Percentiles rank a stretch among this genome's conserved stretches.
Evolutionary conservation across 1,284 basidiomycete genomes (phyloP).

Genomic region (Schizopora paradoxa): DNA sequence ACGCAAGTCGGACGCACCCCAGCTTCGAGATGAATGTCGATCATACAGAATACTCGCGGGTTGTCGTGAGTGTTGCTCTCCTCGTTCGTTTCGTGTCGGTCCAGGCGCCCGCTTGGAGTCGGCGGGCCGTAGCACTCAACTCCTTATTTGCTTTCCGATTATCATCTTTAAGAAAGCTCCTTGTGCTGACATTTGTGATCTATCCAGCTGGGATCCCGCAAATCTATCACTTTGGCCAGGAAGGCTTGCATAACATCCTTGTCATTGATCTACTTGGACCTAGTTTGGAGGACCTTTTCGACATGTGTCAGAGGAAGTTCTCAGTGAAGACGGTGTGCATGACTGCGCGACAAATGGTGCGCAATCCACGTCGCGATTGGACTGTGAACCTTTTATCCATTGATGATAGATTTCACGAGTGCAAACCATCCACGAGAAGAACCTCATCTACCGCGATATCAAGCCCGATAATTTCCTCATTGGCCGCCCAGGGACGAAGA

Average conservation of each 20-base stretch:
- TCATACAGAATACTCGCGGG: slow-evolving; percentile 94
- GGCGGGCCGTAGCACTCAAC: slow-evolving; percentile 8
- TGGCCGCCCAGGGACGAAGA: slow-evolving; percentile 85
- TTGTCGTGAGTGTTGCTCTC: slow-evolving; percentile 62
- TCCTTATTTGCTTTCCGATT: neutral
- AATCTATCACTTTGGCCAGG: slow-evolving; percentile 97
- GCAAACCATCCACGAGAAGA: slow-evolving; percentile 95
- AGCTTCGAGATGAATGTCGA: slow-evolving; percentile 93
- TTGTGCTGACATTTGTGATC: slow-evolving; percentile 2
- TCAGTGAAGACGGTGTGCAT: slow-evolving; percentile 94
- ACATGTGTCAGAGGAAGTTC: slow-evolving; percentile 95
- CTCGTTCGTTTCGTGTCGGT: slow-evolving; percentile 17
- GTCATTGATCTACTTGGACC: slow-evolving; percentile 95
- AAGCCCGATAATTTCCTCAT: slow-evolving; percentile 98
- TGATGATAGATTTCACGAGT: slow-evolving; percentile 71
- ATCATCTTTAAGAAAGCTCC: neutral
- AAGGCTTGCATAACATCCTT: slow-evolving; percentile 95
- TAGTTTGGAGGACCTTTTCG: slow-evolving; percentile 90
- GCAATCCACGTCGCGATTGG: slow-evolving; percentile 20
- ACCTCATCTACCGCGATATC: slow-evolving; percentile 96
- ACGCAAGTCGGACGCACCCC: slow-evolving; percentile 93
- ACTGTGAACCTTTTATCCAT: neutral
- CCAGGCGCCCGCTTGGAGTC: slow-evolving; percentile 9
- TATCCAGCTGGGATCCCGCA: slow-evolving; percentile 81
- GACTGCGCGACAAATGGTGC: slow-evolving; percentile 94